A percentile compares a stretch with the other conserved stretches of the same genome.
These are phyloP conservation scores for Pleurotus pulmonarius DNA, from an alignment of 768 basidiomycete genomes.

Conservation along the genomic window DNA sequence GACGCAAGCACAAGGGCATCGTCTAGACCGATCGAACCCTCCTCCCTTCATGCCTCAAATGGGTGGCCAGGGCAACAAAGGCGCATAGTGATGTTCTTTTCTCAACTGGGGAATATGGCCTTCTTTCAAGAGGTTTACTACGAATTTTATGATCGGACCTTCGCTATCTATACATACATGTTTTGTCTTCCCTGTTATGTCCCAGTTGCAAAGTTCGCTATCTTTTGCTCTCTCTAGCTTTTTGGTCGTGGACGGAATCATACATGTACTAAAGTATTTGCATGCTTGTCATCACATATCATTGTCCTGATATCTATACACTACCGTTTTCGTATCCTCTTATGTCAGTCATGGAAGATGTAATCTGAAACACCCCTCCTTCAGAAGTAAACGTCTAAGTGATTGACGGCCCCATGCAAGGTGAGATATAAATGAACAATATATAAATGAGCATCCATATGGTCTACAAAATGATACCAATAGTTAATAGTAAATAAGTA, in stretches of 20 bases:
- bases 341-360: too few species aligned
- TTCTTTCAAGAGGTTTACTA: not conserved
- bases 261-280: not conserved
- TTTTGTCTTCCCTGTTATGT: not conserved
- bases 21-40: conserved; percentile 1
- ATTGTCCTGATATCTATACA: too few species aligned
- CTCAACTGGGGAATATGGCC: not conserved
- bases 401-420: too few species aligned
- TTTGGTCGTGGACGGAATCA: not conserved
- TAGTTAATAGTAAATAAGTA: not conserved
- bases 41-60: not conserved
- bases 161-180: not conserved
- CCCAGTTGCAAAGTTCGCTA: not conserved
- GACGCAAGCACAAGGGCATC: not conserved
- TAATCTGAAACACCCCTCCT: too few species aligned
- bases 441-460: too few species aligned
- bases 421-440: too few species aligned
- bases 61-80: not conserved
- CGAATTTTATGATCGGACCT: not conserved
- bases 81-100: not conserved
- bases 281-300: not conserved
- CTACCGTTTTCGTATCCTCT: too few species aligned
- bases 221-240: not conserved
- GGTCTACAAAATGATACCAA: not conserved
- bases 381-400: too few species aligned